Conservation (phyloP, 2,329 filamentous ascomycete species). For the Falciphora oryzae region DNA sequence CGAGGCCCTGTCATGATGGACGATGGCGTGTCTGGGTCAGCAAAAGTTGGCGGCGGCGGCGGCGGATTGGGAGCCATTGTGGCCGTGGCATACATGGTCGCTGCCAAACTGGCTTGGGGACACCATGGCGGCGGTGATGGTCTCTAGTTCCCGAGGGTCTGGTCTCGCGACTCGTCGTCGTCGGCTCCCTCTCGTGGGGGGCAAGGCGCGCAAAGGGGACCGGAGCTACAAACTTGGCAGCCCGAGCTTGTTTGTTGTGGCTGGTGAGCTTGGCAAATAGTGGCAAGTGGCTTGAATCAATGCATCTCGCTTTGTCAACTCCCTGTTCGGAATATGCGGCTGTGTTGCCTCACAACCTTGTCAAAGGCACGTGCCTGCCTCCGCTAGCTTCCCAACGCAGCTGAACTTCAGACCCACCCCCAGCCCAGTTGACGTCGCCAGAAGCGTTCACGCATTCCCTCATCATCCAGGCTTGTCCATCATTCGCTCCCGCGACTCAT, state of each 20-base stretch:
- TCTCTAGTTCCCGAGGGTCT: background rate
- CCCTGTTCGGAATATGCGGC: no score
- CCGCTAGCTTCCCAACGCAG: background rate
- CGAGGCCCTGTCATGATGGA: conserved; percentile 20
- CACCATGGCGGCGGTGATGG: background rate
- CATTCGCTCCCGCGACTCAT: background rate
- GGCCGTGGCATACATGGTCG: background rate
- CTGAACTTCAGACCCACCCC: background rate
- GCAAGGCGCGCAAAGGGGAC: background rate
- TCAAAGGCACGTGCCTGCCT: background rate
- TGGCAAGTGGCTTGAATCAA: background rate
- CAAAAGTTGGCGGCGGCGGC: background rate
- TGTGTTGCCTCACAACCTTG: no score
- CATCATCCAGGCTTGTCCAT: background rate
- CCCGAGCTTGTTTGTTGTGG: background rate
- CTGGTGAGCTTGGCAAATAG: background rate
- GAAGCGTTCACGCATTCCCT: background rate
- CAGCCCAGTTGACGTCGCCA: background rate
- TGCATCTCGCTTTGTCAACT: background rate
- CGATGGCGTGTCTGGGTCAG: background rate
- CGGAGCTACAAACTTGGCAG: background rate
- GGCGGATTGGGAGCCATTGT: background rate
- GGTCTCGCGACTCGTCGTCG: background rate
- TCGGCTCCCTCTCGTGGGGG: background rate
- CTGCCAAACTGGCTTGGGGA: background rate